Conservation (phyloP, 2,329 filamentous ascomycete species). For the Calycina marina region DNA sequence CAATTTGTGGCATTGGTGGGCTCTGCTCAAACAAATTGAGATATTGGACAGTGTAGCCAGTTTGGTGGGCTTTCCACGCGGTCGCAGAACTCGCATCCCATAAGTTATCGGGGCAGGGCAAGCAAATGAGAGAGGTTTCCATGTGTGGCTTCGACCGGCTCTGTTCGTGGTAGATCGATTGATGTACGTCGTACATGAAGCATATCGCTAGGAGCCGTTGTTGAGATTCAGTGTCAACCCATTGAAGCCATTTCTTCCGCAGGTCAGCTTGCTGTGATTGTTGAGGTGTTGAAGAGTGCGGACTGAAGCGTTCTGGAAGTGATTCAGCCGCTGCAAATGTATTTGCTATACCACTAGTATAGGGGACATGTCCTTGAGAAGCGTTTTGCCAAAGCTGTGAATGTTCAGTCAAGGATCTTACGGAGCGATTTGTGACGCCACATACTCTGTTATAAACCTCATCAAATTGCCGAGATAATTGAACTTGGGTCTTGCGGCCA, state of each 20-base stretch:
- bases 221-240: slow-evolving; percentile 36
- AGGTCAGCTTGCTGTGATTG: slow-evolving; percentile 5
- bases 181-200: slow-evolving; percentile 41
- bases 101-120: slow-evolving; percentile 25
- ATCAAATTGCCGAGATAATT: slow-evolving; percentile 17
- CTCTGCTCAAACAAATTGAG: slow-evolving; percentile 10
- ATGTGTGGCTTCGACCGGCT: slow-evolving; percentile 14
- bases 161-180: slow-evolving; percentile 37
- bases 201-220: slow-evolving; percentile 40
- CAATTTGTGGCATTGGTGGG: slow-evolving; percentile 3
- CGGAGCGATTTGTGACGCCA: neutral
- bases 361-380: neutral
- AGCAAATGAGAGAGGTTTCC: slow-evolving; percentile 8
- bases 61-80: slow-evolving; percentile 28
- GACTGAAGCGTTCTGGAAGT: slow-evolving; percentile 11
- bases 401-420: no score
- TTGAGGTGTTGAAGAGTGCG: slow-evolving; percentile 1
- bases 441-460: slow-evolving; percentile 18
- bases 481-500: slow-evolving; percentile 15
- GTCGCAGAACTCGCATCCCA: slow-evolving; percentile 34
- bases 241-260: slow-evolving; percentile 30
- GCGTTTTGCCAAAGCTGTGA: neutral
- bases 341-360: slow-evolving; percentile 6
- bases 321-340: slow-evolving; percentile 8
- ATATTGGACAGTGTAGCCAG: slow-evolving; percentile 4